Conservation (phyloP, 441 rosid species). For the Corymbia calophylla region DNA sequence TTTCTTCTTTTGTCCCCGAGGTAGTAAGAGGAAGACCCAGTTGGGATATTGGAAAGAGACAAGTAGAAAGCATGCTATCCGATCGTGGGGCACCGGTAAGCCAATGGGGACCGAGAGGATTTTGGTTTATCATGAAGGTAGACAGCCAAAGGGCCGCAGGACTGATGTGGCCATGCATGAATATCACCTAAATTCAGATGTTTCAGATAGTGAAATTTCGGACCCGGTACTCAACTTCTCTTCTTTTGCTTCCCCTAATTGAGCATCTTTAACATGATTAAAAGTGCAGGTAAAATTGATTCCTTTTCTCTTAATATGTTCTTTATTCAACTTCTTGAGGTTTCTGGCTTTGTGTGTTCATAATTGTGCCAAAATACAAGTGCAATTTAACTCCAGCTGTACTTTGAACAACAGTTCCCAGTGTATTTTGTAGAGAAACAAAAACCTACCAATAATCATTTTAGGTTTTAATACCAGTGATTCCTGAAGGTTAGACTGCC, state of each 20-base stretch:
- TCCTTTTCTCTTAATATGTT: neutral
- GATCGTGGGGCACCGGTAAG: fast-evolving
- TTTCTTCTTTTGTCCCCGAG: neutral
- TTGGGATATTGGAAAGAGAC: neutral
- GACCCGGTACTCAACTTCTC: neutral
- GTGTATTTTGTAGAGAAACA: neutral
- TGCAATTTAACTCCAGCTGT: neutral
- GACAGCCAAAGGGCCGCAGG: fast-evolving
- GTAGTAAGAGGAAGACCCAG: fast-evolving
- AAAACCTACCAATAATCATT: neutral
- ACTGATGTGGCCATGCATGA: neutral
- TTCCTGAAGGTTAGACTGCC: too few species aligned
- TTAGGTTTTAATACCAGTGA: neutral
- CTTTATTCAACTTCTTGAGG: neutral
- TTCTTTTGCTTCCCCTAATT: neutral
- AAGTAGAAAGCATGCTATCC: fast-evolving
- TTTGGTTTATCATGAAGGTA: neutral
- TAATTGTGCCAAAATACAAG: neutral
- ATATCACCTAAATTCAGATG: neutral
- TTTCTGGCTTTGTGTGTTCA: neutral
- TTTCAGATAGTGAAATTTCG: neutral
- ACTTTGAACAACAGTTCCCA: neutral
- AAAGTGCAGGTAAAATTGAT: neutral
- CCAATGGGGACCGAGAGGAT: neutral
- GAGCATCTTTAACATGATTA: neutral